Conservation (phyloP, 345 rosid species). For the Dipteronia sinensis region DNA sequence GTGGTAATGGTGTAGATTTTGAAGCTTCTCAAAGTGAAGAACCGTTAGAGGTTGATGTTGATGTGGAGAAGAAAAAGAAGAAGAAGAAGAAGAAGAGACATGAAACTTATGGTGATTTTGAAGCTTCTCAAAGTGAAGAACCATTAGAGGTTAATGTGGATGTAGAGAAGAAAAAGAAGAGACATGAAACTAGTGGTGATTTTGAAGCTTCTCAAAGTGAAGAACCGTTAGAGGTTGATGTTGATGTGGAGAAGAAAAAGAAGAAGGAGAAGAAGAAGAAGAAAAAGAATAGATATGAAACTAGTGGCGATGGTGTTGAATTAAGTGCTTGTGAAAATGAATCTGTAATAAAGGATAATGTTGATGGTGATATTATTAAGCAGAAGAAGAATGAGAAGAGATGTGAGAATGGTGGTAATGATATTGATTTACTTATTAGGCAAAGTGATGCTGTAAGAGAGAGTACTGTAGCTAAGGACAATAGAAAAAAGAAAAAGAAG, state of each 20-base stretch:
- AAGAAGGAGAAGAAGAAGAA: background rate
- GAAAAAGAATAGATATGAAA: background rate
- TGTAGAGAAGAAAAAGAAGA: too few species aligned
- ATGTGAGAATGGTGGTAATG: conserved; percentile 16
- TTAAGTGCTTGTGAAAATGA: background rate
- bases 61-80: too few species aligned
- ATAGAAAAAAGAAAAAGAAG: background rate
- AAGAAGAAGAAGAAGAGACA: too few species aligned
- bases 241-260: too few species aligned
- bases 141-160: too few species aligned
- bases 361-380: conserved; percentile 4
- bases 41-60: too few species aligned
- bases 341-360: background rate
- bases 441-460: background rate
- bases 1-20: too few species aligned
- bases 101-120: too few species aligned
- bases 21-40: too few species aligned
- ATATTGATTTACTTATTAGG: background rate
- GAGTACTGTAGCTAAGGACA: background rate
- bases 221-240: background rate
- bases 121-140: too few species aligned
- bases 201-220: background rate
- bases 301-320: background rate
- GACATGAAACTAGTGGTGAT: too few species aligned
- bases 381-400: conserved; percentile 22